Percentiles rank a stretch among this genome's conserved stretches.
phyloP scores from a whole-genome alignment of 2,329 filamentous ascomycete genomes.

The Onygenales sp. region DNA sequence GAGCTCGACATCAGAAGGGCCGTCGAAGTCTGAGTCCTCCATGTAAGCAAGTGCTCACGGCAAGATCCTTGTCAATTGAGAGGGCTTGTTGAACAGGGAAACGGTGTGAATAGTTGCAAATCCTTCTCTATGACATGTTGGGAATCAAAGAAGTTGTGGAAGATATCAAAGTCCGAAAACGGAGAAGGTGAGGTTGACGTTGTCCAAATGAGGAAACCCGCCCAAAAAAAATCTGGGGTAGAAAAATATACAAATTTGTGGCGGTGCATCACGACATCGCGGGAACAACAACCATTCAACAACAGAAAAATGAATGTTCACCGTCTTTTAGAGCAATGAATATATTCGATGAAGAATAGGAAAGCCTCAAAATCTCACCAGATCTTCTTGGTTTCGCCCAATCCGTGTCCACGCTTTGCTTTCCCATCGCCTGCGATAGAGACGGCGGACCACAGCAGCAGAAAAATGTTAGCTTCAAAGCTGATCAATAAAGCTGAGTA shows the following conservation, averaged over 20 bases:
- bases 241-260: background rate
- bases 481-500: background rate
- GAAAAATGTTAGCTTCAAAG: background rate
- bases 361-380: constrained; percentile 1
- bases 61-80: too few relatives aligned
- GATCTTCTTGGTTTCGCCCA: background rate
- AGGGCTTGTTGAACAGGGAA: too few relatives aligned
- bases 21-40: constrained; percentile 21
- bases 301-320: background rate
- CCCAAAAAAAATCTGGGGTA: background rate
- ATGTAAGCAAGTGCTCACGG: background rate
- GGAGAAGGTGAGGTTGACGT: background rate
- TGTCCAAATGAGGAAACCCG: background rate
- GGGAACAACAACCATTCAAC: background rate
- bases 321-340: background rate
- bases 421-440: background rate
- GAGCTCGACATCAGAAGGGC: constrained; percentile 23
- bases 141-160: background rate
- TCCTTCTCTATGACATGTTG: background rate
- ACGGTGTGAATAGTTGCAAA: too few relatives aligned
- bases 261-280: background rate
- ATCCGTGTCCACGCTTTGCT: background rate
- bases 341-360: background rate
- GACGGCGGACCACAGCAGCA: background rate
- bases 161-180: too few relatives aligned